Evolutionary conservation across 495 filamentous ascomycete genomes (phyloP), one percentile per base, ranked within the genome.

Genomic region (Penicillium bialowiezense): DNA sequence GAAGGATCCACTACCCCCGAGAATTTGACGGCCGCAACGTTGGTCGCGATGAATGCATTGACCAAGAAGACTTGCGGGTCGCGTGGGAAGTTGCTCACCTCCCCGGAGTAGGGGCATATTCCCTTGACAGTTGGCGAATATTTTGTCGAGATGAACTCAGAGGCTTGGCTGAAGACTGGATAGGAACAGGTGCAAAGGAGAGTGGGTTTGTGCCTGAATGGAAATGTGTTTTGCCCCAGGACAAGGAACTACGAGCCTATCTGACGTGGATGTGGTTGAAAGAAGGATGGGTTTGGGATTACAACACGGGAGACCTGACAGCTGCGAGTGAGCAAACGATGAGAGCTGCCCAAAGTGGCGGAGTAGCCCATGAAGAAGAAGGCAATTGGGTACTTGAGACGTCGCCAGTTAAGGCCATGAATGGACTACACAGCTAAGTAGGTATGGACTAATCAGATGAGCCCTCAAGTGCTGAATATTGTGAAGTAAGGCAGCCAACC

Each of bases 121-220:
- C 91, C 0, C 68, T 95, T 31, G 92, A 97, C 64, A 90, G 85
- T 50, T 97, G 90, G 89, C 79, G 93, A 3, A 96, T 97, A 45
- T 97, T 97, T 64, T 95, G 90, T 58, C 78, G 92, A 1, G 92
- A 97, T 64, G 75, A 76, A 37, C 62, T 96, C 24, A 74, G 90
- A 2, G 84, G 80, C 0, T 48, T 80, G 17, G 82, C 82, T 7
- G 56, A 64, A 2, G 78, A 80, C 40, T 87, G 84, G 79, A 82
- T 78, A 52, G 85, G 85, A 3, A 50, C 47, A 13, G 65, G 55
- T 10, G 51, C 67, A 2, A 53, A 45, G 18, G 39, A 21, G 15
- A 26, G 48, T 5, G 63, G 52, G 0, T 73, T 78, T 51, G 58
- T 65, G n/a, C 66, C 68, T 3, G 92, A 97, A 64, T 97, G 93